A percentile compares a stretch with the other conserved stretches of the same genome.
Evolutionary conservation across 1,284 basidiomycete species (phyloP).

Genomic region (Irpex sp.): DNA sequence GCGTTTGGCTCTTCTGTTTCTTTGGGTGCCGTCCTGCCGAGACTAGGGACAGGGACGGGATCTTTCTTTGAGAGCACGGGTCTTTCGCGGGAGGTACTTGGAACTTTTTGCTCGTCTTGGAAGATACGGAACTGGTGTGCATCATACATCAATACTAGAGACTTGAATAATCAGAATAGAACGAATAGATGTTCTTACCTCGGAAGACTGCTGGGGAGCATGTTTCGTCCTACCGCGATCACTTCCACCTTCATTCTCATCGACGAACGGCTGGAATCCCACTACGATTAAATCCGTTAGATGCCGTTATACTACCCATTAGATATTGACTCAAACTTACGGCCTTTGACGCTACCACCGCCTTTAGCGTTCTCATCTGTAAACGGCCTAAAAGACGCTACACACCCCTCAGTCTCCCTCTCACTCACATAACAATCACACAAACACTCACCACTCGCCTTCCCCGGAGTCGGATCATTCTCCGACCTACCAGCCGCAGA

Average conservation of each 20-base stretch:
- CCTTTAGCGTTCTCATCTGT: not conserved
- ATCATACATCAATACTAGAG: not conserved
- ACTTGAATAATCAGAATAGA: not conserved
- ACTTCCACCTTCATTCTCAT: constrained; percentile 42
- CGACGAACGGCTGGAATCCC: constrained; percentile 44
- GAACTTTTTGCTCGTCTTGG: constrained; percentile 20
- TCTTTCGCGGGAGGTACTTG: not conserved
- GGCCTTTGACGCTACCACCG: not conserved
- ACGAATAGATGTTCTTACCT: constrained; percentile 28
- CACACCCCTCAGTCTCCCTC: too few relatives aligned
- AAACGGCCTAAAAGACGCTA: constrained; percentile 3
- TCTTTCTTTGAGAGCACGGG: not conserved
- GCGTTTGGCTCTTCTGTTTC: not conserved
- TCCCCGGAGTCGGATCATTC: constrained; percentile 21
- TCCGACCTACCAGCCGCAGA: constrained; percentile 33
- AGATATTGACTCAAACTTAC: too few relatives aligned
- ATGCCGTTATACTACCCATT: too few relatives aligned
- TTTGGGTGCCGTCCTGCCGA: constrained; percentile 16
- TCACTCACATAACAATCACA: too few relatives aligned
- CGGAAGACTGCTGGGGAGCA: constrained; percentile 38
- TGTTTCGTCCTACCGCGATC: constrained; percentile 36
- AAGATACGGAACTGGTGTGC: constrained; percentile 27
- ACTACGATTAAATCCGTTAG: not conserved
- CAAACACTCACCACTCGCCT: constrained; percentile 11
- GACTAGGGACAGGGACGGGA: constrained; percentile 15